Evolutionary conservation across 1,284 basidiomycete genomes (phyloP).

Genomic region (Trametes versicolor): DNA sequence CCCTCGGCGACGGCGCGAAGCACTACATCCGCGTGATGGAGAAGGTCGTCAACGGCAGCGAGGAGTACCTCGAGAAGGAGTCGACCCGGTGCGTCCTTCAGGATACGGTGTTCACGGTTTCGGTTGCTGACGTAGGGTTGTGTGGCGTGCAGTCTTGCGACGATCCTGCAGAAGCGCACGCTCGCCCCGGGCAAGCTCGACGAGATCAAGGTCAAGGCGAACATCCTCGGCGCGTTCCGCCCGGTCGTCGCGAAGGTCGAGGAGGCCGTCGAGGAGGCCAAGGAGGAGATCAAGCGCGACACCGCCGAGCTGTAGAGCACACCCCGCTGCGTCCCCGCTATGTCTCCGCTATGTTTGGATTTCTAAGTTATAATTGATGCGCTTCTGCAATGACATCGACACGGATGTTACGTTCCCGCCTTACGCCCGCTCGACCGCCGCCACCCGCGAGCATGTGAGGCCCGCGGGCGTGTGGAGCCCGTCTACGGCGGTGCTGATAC

Average conservation of each 20-base stretch:
- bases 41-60: constrained; percentile 79
- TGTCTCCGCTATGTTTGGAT: constrained; percentile 10
- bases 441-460: not conserved
- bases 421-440: not conserved
- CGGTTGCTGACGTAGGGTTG: not conserved
- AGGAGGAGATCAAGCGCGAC: constrained; percentile 51
- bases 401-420: not conserved
- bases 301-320: constrained; percentile 33
- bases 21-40: constrained; percentile 95
- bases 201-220: constrained; percentile 93
- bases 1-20: constrained; percentile 63
- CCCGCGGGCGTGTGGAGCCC: not conserved
- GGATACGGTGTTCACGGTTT: not conserved
- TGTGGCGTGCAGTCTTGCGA: constrained; percentile 65
- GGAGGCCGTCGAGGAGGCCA: constrained; percentile 47
- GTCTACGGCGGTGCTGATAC: not conserved
- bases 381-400: not conserved
- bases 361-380: constrained; percentile 15
- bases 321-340: not conserved
- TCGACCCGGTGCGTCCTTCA: constrained; percentile 70
- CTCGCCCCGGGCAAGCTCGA: constrained; percentile 86
- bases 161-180: constrained; percentile 79
- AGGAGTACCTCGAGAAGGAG: constrained; percentile 90
- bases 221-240: constrained; percentile 84
- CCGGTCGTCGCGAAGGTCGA: constrained; percentile 54